Evolutionary conservation across 371 early-diverging fungal genomes (phyloP).

Genomic region (Mortierella sp.): DNA sequence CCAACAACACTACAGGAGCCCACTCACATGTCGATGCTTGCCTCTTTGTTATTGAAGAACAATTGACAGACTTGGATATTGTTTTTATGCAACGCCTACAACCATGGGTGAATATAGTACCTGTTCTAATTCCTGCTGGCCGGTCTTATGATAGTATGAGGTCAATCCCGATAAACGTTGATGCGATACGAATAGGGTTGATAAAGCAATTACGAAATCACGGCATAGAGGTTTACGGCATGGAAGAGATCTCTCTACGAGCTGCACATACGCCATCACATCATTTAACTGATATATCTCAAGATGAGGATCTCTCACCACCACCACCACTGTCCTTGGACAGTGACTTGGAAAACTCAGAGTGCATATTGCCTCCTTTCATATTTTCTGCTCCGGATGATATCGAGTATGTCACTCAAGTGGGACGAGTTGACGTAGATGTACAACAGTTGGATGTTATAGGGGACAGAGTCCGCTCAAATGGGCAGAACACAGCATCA

Average conservation of each 20-base stretch:
- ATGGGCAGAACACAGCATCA: background rate
- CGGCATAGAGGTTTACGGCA: conserved; percentile 32
- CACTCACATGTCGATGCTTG: conserved; percentile 48
- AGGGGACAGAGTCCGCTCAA: background rate
- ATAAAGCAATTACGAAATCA: conserved; percentile 26
- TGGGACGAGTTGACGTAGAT: conserved; percentile 12
- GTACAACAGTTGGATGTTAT: conserved; percentile 27
- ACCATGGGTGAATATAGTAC: conserved; percentile 34
- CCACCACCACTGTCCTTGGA: conserved; percentile 22
- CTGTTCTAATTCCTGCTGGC: conserved; percentile 18
- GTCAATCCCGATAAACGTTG: background rate
- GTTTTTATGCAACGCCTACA: conserved; percentile 35
- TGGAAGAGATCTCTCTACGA: conserved; percentile 3
- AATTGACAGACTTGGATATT: conserved; percentile 25
- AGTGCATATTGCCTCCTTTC: conserved; percentile 21
- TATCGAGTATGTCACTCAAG: background rate
- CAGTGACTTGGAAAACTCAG: background rate
- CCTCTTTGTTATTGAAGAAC: conserved; percentile 35
- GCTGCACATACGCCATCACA: background rate
- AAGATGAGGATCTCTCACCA: conserved; percentile 24
- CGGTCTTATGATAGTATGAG: background rate
- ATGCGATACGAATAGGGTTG: conserved; percentile 11
- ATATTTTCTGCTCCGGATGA: conserved; percentile 8
- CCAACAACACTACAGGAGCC: conserved; percentile 43
- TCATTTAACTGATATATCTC: conserved; percentile 5